Evolutionary conservation across 2,329 filamentous ascomycete genomes (phyloP).

Genomic region (Bipolaris victoriae): DNA sequence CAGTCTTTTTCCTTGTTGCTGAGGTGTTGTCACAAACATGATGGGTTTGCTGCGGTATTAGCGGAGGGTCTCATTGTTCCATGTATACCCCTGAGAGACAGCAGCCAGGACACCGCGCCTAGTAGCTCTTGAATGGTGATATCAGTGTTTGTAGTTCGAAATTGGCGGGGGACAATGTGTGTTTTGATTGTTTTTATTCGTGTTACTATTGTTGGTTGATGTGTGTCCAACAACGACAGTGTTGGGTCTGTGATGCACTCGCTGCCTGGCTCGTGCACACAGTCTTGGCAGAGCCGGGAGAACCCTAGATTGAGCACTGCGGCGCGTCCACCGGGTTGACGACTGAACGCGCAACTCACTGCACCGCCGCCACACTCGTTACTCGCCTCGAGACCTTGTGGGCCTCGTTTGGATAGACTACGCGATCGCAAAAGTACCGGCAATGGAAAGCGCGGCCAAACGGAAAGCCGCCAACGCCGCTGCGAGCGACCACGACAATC

Average conservation of each 20-base stretch:
- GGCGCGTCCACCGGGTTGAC: constrained; percentile 32
- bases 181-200: neutral
- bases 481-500: constrained; percentile 59
- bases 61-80: constrained; percentile 28
- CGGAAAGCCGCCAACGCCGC: constrained; percentile 60
- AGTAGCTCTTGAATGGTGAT: constrained; percentile 20
- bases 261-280: constrained; percentile 7
- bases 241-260: constrained; percentile 8
- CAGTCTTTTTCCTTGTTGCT: constrained; percentile 10
- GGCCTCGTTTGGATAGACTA: constrained; percentile 29
- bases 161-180: neutral
- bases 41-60: constrained; percentile 32
- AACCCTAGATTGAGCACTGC: constrained; percentile 21
- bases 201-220: neutral
- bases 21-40: constrained; percentile 18
- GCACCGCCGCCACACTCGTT: constrained; percentile 39
- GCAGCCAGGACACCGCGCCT: constrained; percentile 25
- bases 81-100: constrained; percentile 39
- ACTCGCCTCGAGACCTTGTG: constrained; percentile 16
- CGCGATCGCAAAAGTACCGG: constrained; percentile 39
- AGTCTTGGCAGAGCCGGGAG: constrained; percentile 17
- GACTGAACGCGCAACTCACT: constrained; percentile 40
- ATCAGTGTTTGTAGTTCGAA: constrained; percentile 1
- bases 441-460: constrained; percentile 59
- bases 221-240: constrained; percentile 1